These are phyloP conservation scores for Apodospora peruviana DNA, from an alignment of 495 filamentous ascomycete species.

Conservation along the genomic window DNA sequence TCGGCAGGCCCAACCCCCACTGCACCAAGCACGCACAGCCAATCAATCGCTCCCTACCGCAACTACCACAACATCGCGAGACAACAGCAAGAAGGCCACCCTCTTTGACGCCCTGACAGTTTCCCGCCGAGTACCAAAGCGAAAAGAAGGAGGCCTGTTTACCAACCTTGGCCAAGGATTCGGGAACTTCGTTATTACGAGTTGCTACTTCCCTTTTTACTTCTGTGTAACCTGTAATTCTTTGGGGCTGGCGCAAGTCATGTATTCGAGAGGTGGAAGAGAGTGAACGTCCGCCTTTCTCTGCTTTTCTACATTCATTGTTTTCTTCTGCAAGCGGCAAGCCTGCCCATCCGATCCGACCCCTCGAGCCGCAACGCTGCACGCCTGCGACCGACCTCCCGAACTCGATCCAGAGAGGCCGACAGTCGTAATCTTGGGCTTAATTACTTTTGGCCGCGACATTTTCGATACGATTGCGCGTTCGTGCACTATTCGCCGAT, in stretches of 20 bases:
- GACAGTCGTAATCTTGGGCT: not conserved
- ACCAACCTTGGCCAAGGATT: not conserved
- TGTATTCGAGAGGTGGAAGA: slow-evolving; percentile 5
- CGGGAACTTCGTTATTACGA: no score
- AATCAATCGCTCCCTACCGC: slow-evolving; percentile 15
- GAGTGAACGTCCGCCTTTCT: slow-evolving; percentile 4
- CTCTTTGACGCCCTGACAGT: slow-evolving; percentile 11
- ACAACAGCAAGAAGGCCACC: slow-evolving; percentile 10
- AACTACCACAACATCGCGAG: slow-evolving; percentile 32
- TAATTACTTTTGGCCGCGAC: not conserved
- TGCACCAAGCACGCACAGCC: slow-evolving; percentile 15
- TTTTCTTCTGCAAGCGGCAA: slow-evolving; percentile 1
- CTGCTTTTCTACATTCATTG: slow-evolving; percentile 5
- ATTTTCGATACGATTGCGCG: slow-evolving; percentile 12
- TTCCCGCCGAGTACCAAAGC: slow-evolving; percentile 8
- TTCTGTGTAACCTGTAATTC: not conserved
- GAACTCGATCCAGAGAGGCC: not conserved
- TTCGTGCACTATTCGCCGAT: slow-evolving; percentile 11
- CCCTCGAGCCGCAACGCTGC: not conserved
- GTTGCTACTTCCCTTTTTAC: slow-evolving; percentile 7
- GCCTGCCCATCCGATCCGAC: not conserved
- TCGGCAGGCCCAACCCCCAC: slow-evolving; percentile 18
- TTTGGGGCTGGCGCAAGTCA: slow-evolving; percentile 6
- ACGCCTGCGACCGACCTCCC: not conserved
- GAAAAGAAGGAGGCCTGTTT: not conserved